These are phyloP conservation scores for Coemansia sp. DNA, from an alignment of 192 early-diverging fungal species.

Conservation along the genomic window DNA sequence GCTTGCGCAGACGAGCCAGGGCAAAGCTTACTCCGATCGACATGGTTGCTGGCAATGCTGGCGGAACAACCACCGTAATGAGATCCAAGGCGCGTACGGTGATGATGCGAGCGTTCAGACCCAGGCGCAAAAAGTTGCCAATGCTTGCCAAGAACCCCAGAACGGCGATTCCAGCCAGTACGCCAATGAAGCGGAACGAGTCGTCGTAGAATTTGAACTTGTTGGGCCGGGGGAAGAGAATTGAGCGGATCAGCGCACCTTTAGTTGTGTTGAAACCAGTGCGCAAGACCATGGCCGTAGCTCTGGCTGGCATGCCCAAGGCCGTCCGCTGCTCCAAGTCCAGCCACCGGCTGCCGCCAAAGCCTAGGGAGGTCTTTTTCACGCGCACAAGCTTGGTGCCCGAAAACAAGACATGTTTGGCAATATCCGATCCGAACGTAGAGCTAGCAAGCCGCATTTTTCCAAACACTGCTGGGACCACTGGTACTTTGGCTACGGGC, in stretches of 20 bases:
- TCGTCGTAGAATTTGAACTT: constrained; percentile 97
- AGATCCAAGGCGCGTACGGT: constrained; percentile 91
- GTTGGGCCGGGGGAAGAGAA: constrained; percentile 95
- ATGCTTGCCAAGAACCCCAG: constrained; percentile 85
- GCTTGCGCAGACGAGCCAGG: constrained; percentile 73
- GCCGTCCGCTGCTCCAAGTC: constrained; percentile 42
- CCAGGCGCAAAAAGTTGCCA: constrained; percentile 83
- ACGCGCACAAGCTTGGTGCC: constrained; percentile 94
- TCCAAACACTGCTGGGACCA: constrained; percentile 68
- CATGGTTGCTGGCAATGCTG: constrained; percentile 97
- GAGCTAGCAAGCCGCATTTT: constrained; percentile 54
- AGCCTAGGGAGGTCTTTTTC: constrained; percentile 43
- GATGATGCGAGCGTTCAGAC: constrained; percentile 68
- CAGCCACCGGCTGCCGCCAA: constrained; percentile 47
- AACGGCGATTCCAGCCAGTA: constrained; percentile 77
- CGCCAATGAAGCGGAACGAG: constrained; percentile 93
- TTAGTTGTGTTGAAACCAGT: constrained; percentile 97
- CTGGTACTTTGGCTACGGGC: constrained; percentile 87
- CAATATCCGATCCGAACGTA: constrained; percentile 61
- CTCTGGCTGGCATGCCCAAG: constrained; percentile 53
- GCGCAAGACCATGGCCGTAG: constrained; percentile 84
- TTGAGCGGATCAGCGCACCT: constrained; percentile 90
- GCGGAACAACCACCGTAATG: constrained; percentile 95
- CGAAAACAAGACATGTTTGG: constrained; percentile 84
- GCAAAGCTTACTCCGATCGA: constrained; percentile 97